Percentiles rank a stretch among this genome's conserved stretches.
Evolutionary conservation across 2,329 filamentous ascomycete species (phyloP).

Genomic region (Anthostomella pinea): DNA sequence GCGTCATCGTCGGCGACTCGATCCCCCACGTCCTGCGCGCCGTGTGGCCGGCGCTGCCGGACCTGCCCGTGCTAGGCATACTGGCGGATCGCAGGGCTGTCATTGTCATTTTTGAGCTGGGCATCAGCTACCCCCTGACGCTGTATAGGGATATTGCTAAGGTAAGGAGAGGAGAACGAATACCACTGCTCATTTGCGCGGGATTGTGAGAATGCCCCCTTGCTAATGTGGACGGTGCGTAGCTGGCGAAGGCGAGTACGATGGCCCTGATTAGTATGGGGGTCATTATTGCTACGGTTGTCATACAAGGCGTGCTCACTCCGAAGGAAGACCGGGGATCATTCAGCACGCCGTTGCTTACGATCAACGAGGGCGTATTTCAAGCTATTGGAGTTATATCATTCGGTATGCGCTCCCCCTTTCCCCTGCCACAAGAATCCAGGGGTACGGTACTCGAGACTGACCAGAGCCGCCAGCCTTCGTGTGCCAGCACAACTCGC

Average conservation of each 20-base stretch:
- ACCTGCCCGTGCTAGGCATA: constrained; percentile 75
- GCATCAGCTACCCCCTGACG: constrained; percentile 85
- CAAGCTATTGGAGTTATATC: constrained; percentile 98
- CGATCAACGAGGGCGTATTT: constrained; percentile 85
- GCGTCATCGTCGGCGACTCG: constrained; percentile 93
- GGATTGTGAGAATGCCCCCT: too few species aligned
- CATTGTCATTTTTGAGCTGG: constrained; percentile 83
- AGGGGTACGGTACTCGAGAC: too few species aligned
- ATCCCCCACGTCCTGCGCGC: constrained; percentile 87
- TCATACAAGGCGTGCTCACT: constrained; percentile 77
- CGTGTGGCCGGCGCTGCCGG: constrained; percentile 71
- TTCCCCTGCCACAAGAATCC: neutral
- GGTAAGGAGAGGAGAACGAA: too few species aligned
- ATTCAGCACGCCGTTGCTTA: constrained; percentile 66
- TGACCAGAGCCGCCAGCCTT: constrained; percentile 48
- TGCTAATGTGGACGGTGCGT: constrained; percentile 18
- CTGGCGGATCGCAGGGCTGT: constrained; percentile 77
- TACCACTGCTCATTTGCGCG: too few species aligned
- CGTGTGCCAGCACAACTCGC: constrained; percentile 86
- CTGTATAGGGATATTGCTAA: constrained; percentile 97
- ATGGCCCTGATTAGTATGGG: constrained; percentile 90
- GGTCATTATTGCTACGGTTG: constrained; percentile 82
- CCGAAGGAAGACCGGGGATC: constrained; percentile 69
- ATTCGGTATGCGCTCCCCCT: constrained; percentile 62
- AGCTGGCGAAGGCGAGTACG: constrained; percentile 95